Percentiles rank a stretch among this genome's conserved stretches.
phyloP scores from a whole-genome alignment of 2,329 filamentous ascomycete species.

The Dendryphion nanum region DNA sequence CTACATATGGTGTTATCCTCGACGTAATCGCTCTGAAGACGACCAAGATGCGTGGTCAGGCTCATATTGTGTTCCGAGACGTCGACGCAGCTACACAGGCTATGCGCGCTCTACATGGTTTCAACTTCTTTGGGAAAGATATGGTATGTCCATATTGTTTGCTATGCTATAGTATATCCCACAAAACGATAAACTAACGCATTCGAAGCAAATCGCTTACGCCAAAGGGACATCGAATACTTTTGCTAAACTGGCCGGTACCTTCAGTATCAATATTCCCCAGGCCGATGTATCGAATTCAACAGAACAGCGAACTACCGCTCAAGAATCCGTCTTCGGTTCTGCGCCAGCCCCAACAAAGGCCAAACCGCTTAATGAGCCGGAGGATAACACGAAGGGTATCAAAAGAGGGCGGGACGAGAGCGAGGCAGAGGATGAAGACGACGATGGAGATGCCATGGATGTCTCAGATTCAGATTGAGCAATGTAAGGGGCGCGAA shows the following conservation, averaged over 20 bases:
- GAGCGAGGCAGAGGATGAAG: conserved; percentile 51
- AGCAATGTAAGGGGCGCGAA: too few relatives aligned
- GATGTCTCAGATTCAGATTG: conserved; percentile 68
- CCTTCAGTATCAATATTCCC: conserved; percentile 67
- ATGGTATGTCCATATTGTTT: conserved; percentile 73
- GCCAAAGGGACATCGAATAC: conserved; percentile 86
- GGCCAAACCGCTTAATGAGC: conserved; percentile 29
- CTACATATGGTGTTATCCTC: conserved; percentile 87
- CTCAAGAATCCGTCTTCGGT: conserved; percentile 46
- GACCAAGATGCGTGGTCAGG: conserved; percentile 90
- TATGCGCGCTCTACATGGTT: conserved; percentile 83
- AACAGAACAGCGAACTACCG: conserved; percentile 14
- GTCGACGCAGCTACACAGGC: conserved; percentile 90
- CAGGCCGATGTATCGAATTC: conserved; percentile 16
- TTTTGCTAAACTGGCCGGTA: conserved; percentile 87
- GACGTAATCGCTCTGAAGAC: conserved; percentile 91
- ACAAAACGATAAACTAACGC: not conserved
- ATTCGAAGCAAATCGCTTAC: conserved; percentile 77
- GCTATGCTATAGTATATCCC: too few relatives aligned
- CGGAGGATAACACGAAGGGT: conserved; percentile 51
- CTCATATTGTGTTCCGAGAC: conserved; percentile 88
- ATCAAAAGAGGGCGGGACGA: conserved; percentile 68
- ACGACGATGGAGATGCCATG: conserved; percentile 57
- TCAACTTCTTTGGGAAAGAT: conserved; percentile 78
- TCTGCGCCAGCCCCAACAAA: conserved; percentile 21